phyloP scores from a whole-genome alignment of 768 basidiomycete species.

The Suillus occidentalis region DNA sequence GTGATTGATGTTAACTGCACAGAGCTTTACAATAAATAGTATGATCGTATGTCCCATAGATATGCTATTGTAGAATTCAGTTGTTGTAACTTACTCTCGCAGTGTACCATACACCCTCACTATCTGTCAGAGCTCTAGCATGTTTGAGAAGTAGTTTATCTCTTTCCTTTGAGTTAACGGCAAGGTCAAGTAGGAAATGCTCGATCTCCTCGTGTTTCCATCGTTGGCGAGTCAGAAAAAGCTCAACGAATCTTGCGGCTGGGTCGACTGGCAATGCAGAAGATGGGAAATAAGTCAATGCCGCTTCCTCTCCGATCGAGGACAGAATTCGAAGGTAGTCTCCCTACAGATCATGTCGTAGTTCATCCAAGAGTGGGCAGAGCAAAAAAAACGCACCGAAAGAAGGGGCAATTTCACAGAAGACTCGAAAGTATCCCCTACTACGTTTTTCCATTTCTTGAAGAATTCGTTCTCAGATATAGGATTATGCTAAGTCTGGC shows the following conservation, averaged over 20 bases:
- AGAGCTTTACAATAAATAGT: neutral
- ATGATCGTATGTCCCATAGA: neutral
- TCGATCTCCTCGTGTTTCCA: constrained; percentile 81
- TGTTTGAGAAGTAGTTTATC: constrained; percentile 88
- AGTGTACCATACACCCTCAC: constrained; percentile 72
- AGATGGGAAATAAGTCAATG: constrained; percentile 74
- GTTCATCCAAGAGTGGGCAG: neutral
- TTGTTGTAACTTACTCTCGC: constrained; percentile 62
- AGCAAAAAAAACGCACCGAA: constrained; percentile 44
- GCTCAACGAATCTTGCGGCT: constrained; percentile 77
- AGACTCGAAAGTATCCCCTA: constrained; percentile 76
- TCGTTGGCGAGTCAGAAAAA: constrained; percentile 76
- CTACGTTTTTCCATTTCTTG: constrained; percentile 64
- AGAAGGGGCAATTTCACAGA: constrained; percentile 64
- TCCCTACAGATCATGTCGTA: constrained; percentile 53
- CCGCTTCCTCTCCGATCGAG: constrained; percentile 30
- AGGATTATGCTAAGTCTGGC: constrained; percentile 51
- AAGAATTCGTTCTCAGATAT: constrained; percentile 59
- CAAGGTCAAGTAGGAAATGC: constrained; percentile 81
- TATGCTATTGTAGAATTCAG: constrained; percentile 21
- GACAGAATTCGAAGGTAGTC: constrained; percentile 60
- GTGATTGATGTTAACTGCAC: neutral
- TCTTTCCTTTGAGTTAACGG: constrained; percentile 80
- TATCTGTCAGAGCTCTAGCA: constrained; percentile 73
- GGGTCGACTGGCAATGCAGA: constrained; percentile 76